Evolutionary conservation across 768 basidiomycete species (phyloP).

Genomic region (Termitomyces sp.): DNA sequence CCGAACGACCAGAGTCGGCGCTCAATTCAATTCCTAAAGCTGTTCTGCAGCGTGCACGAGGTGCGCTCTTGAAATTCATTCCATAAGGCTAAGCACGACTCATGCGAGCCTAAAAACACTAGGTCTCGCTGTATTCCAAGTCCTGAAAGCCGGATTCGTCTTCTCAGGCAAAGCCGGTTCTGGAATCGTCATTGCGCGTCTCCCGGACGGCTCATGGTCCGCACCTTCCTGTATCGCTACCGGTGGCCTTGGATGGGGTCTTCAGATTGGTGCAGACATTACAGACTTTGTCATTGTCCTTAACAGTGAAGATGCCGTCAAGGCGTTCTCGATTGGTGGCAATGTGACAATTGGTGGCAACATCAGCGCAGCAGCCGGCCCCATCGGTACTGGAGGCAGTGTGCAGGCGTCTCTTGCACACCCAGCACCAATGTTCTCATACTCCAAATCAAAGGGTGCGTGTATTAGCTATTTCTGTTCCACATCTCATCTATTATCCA

Average conservation of each 20-base stretch:
- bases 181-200: constrained; percentile 86
- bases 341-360: constrained; percentile 96
- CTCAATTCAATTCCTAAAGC: constrained; percentile 93
- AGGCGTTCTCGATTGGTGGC: constrained; percentile 92
- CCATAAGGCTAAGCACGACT: not conserved
- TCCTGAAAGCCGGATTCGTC: constrained; percentile 90
- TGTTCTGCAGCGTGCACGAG: constrained; percentile 85
- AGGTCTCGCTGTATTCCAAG: constrained; percentile 95
- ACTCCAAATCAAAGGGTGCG: constrained; percentile 91
- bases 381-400: constrained; percentile 91
- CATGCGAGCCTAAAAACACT: not conserved
- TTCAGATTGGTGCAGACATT: constrained; percentile 94
- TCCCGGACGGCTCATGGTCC: constrained; percentile 95
- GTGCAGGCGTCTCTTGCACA: constrained; percentile 85
- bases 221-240: constrained; percentile 97
- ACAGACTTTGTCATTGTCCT: constrained; percentile 96
- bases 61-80: constrained; percentile 32
- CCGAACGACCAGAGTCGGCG: constrained; percentile 81
- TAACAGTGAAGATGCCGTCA: constrained; percentile 93
- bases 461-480: not conserved
- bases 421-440: constrained; percentile 96
- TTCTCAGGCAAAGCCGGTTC: constrained; percentile 95
- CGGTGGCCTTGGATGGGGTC: constrained; percentile 90
- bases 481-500: not conserved
- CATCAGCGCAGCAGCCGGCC: constrained; percentile 82